A percentile compares a stretch with the other conserved stretches of the same genome.
Evolutionary conservation across 352 stramenopile genomes (phyloP).

Genomic region (Elongisporangium senticosum): DNA sequence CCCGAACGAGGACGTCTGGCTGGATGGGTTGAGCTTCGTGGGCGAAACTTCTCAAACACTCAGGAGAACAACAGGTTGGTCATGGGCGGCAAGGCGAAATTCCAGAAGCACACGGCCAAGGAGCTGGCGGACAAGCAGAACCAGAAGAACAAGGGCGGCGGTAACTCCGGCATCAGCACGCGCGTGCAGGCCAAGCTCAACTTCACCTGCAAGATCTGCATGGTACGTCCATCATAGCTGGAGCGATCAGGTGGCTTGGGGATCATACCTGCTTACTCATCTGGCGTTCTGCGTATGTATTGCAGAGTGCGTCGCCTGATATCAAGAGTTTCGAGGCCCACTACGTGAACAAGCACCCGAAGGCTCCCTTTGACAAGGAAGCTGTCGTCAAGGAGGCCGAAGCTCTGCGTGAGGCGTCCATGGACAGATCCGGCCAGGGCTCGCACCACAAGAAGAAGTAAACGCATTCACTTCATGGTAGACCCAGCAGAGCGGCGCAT

Average conservation of each 20-base stretch:
- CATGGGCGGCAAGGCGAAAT: constrained; percentile 74
- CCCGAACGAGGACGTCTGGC: not conserved
- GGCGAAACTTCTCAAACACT: constrained; percentile 2
- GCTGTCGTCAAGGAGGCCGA: constrained; percentile 46
- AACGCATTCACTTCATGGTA: not conserved
- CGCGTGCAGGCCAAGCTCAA: constrained; percentile 48
- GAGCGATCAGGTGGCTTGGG: no score
- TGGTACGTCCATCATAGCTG: constrained; percentile 20
- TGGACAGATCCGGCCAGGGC: constrained; percentile 24
- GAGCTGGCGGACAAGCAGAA: constrained; percentile 45
- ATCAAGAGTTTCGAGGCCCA: constrained; percentile 60
- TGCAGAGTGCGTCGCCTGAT: constrained; percentile 47
- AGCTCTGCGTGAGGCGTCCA: constrained; percentile 26
- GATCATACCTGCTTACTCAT: not conserved
- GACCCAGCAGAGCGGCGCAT: no score
- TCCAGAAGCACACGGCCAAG: constrained; percentile 74
- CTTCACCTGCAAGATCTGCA: constrained; percentile 67
- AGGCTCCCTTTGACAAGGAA: constrained; percentile 43
- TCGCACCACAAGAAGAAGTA: constrained; percentile 50
- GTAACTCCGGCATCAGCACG: constrained; percentile 31
- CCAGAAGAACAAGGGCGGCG: constrained; percentile 52
- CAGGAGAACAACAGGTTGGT: constrained; percentile 2
- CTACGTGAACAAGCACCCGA: constrained; percentile 58
- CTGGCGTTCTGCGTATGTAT: constrained; percentile 1
- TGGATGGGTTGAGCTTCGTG: not conserved